phyloP scores from a whole-genome alignment of 2,329 filamentous ascomycete species.

The Blumeria graminis region DNA sequence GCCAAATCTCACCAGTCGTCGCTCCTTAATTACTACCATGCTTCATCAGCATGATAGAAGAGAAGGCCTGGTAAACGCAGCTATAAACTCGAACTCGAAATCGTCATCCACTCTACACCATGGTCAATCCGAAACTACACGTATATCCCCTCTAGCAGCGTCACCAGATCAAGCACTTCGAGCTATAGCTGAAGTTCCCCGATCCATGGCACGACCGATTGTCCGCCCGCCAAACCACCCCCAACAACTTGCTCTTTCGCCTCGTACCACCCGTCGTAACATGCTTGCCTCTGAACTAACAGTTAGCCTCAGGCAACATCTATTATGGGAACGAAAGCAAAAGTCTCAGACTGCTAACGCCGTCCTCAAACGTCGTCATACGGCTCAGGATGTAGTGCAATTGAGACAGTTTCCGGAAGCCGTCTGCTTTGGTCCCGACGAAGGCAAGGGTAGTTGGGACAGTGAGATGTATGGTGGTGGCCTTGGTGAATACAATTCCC shows the following conservation, averaged over 20 bases:
- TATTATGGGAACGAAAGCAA: slow-evolving; percentile 88
- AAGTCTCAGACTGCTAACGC: slow-evolving; percentile 77
- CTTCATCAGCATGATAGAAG: slow-evolving; percentile 60
- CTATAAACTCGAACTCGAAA: slow-evolving; percentile 14
- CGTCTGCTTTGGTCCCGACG: slow-evolving; percentile 32
- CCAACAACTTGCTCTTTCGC: slow-evolving; percentile 51
- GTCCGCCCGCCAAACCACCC: slow-evolving; percentile 37
- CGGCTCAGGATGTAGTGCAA: slow-evolving; percentile 74
- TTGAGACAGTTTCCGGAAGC: slow-evolving; percentile 58
- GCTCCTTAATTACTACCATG: slow-evolving; percentile 74
- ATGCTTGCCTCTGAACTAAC: slow-evolving; percentile 93
- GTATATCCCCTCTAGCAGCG: slow-evolving; percentile 35
- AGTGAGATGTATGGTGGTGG: slow-evolving; percentile 49
- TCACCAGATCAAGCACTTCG: slow-evolving; percentile 20
- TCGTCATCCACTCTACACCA: slow-evolving; percentile 24
- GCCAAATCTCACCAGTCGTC: slow-evolving; percentile 60
- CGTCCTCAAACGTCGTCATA: slow-evolving; percentile 72
- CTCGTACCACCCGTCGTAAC: slow-evolving; percentile 73
- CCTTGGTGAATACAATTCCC: slow-evolving; percentile 57
- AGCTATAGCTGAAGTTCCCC: slow-evolving; percentile 25
- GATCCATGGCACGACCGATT: slow-evolving; percentile 50
- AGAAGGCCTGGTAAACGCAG: slow-evolving; percentile 41
- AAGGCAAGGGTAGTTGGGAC: slow-evolving; percentile 53
- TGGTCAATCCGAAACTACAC: slow-evolving; percentile 27
- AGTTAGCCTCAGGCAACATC: slow-evolving; percentile 70